These are phyloP conservation scores for Eucalyptus camaldulensis DNA, from an alignment of 345 rosid genomes.

Conservation along the genomic window DNA sequence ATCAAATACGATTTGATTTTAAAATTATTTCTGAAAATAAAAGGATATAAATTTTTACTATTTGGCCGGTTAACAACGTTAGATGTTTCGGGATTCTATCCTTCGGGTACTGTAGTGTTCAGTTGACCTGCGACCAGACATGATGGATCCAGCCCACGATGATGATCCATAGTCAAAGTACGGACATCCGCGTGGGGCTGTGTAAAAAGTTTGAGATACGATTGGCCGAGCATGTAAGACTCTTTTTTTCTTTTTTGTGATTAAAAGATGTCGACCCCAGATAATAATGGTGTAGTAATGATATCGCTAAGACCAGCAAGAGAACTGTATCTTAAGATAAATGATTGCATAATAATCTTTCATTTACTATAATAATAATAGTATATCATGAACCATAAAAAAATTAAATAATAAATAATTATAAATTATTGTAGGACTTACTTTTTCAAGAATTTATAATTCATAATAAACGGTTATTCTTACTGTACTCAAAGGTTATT, in stretches of 20 bases:
- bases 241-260: too few species aligned
- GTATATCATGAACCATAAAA: accelerated
- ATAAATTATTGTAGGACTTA: too few species aligned
- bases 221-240: not conserved
- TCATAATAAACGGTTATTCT: accelerated
- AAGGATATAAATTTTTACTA: accelerated
- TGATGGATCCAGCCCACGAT: not conserved
- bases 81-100: accelerated
- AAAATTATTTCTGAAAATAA: accelerated
- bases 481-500: accelerated
- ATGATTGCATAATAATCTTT: too few species aligned
- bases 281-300: not conserved
- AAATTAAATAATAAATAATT: too few species aligned
- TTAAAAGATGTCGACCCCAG: not conserved
- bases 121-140: not conserved
- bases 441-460: too few species aligned
- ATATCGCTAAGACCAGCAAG: not conserved
- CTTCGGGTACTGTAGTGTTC: not conserved
- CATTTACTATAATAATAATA: accelerated
- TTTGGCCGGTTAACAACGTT: accelerated
- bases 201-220: not conserved
- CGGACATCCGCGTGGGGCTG: not conserved
- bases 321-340: too few species aligned
- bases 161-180: not conserved
- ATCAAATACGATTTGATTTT: accelerated